Conservation (phyloP, 768 basidiomycete species). For the Psilocybe cubensis region DNA sequence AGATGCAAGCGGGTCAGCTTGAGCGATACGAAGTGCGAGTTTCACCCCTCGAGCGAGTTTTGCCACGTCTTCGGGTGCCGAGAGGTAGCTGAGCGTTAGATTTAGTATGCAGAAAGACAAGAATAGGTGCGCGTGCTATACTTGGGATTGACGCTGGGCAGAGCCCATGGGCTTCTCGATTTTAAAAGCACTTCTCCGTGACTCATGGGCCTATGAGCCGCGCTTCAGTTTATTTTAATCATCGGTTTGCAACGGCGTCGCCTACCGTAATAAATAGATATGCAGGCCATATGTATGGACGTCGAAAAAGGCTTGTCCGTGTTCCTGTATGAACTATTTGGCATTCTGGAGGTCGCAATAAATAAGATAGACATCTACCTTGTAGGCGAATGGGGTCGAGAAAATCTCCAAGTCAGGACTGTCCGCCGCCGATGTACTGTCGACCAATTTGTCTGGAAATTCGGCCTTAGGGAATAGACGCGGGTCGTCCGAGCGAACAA, state of each 20-base stretch:
- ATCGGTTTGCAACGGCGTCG: not conserved
- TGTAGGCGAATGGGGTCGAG: constrained; percentile 41
- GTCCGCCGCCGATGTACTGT: constrained; percentile 42
- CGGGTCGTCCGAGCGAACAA: constrained; percentile 53
- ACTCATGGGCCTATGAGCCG: constrained; percentile 35
- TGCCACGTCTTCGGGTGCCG: constrained; percentile 38
- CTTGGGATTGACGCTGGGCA: constrained; percentile 43
- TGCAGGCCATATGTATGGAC: constrained; percentile 42
- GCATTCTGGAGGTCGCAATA: not conserved
- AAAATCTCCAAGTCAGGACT: constrained; percentile 48
- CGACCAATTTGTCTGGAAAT: constrained; percentile 33
- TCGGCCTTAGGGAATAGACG: constrained; percentile 41
- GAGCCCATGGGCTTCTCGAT: constrained; percentile 39
- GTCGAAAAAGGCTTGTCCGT: constrained; percentile 35
- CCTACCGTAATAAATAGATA: constrained; percentile 37
- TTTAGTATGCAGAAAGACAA: not conserved
- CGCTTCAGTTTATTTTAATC: not conserved
- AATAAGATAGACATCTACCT: constrained; percentile 22
- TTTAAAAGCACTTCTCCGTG: constrained; percentile 37
- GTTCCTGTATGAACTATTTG: constrained; percentile 27
- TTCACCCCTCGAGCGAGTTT: constrained; percentile 42
- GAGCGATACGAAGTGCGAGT: constrained; percentile 35
- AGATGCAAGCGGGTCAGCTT: constrained; percentile 35
- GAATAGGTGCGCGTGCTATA: constrained; percentile 16
- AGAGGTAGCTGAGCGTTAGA: constrained; percentile 33